Percentiles rank a stretch among this genome's conserved stretches.
These are phyloP conservation scores for Breviolum minutum DNA, from an alignment of 73 alveolate genomes.

Conservation along the genomic window DNA sequence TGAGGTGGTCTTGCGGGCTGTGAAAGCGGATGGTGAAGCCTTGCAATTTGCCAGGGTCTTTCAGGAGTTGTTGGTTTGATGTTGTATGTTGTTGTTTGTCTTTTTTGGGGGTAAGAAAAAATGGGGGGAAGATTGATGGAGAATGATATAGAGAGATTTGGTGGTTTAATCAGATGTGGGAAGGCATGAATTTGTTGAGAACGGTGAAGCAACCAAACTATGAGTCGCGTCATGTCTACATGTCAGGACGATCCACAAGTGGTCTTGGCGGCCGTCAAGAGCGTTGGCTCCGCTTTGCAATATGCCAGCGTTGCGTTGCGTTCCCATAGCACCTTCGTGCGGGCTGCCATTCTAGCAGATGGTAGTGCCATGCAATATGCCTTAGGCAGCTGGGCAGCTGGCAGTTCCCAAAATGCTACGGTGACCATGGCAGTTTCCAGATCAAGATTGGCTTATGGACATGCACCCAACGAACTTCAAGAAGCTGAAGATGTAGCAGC, in stretches of 20 bases:
- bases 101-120: neutral
- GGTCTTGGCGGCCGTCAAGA: neutral
- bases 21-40: neutral
- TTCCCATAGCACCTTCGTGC: neutral
- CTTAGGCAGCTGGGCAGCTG: conserved; percentile 2
- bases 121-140: neutral
- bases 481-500: conserved; percentile 19
- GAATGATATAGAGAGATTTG: neutral
- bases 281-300: neutral
- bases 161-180: neutral
- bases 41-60: neutral
- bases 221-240: neutral
- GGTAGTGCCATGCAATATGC: neutral
- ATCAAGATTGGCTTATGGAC: neutral
- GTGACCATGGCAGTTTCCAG: neutral
- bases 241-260: neutral
- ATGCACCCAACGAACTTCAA: neutral
- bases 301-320: neutral
- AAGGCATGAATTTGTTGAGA: neutral
- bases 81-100: too few species aligned
- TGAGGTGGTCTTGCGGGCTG: neutral
- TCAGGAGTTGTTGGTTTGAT: neutral
- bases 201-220: too few species aligned
- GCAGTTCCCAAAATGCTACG: neutral
- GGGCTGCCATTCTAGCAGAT: neutral